Base-by-base conservation (phyloP, 1,139 yeast genomes). In the Diutina neorugosa region DNA sequence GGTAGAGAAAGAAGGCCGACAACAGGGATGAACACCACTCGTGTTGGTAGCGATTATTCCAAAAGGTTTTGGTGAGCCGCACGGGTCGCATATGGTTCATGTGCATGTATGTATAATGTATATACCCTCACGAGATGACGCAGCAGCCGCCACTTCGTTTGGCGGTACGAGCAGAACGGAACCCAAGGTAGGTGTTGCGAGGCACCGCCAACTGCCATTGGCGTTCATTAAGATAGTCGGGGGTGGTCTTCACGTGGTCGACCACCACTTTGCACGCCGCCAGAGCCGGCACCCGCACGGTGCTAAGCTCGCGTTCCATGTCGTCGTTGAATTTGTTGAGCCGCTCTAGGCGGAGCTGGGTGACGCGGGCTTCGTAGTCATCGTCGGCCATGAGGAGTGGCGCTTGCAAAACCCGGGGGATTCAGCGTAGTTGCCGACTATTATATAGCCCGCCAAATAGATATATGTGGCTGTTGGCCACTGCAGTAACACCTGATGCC, bases 1-100 rank as follows among this genome's bases (percentile, higher is more conserved):
- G 54, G 63, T 78, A n/a, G 77, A 74, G 53, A 73, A 73, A 52
- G 65, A 62, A 50, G 79, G 71, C 55, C 25, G 27, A 27, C 48
- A 44, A 14, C 48, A 20, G 48, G 48, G 48, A 4, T 44, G 23
- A 19, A 12, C 31, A n/a, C n/a, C n/a, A n/a, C n/a, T n/a, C n/a
- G n/a, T n/a, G n/a, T n/a, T n/a, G n/a, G n/a, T n/a, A n/a, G n/a
- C n/a, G n/a, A n/a, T n/a, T n/a, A n/a, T n/a, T n/a, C n/a, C n/a
- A n/a, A n/a, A n/a, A n/a, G n/a, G n/a, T n/a, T n/a, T n/a, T n/a
- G n/a, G n/a, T n/a, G n/a, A n/a, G n/a, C n/a, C n/a, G n/a, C n/a
- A n/a, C n/a, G n/a, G n/a, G n/a, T n/a, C n/a, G n/a, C n/a, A n/a
- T n/a, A n/a, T n/a, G n/a, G n/a, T 23, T 23, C 6, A 23, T 31